phyloP scores from a whole-genome alignment of 2,329 filamentous ascomycete genomes.

The Pezicula carpinea region DNA sequence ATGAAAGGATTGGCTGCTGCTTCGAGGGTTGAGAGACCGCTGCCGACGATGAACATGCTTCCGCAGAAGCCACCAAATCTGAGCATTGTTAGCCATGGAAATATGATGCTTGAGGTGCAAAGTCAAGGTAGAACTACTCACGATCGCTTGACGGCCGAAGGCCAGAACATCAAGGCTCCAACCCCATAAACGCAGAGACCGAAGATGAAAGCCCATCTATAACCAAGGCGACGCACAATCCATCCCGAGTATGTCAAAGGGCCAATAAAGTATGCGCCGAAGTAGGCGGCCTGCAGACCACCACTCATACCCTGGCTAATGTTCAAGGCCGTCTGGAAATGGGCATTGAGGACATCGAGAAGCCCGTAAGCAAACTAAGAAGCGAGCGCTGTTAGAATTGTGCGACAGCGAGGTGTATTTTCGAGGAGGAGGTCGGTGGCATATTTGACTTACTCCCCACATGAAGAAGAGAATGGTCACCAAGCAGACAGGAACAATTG shows the following conservation, averaged over 20 bases:
- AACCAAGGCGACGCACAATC: conserved; percentile 68
- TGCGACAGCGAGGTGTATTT: too few relatives aligned
- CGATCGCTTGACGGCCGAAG: conserved; percentile 52
- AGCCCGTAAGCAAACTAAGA: conserved; percentile 73
- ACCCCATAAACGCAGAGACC: conserved; percentile 70
- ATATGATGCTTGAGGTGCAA: background rate
- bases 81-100: background rate
- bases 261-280: conserved; percentile 66
- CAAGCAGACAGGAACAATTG: conserved; percentile 37
- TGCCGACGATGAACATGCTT: conserved; percentile 62
- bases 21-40: conserved; percentile 71
- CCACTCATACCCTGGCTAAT: conserved; percentile 54
- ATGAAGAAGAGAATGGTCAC: conserved; percentile 80
- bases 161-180: conserved; percentile 80
- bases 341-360: conserved; percentile 69
- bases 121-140: conserved; percentile 3
- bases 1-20: conserved; percentile 74
- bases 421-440: too few relatives aligned
- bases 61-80: conserved; percentile 24
- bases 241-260: conserved; percentile 61
- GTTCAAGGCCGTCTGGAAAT: conserved; percentile 50
- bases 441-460: conserved; percentile 52
- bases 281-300: conserved; percentile 67
- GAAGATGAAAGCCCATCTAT: conserved; percentile 73
- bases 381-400: background rate